Evolutionary conservation across 345 rosid genomes (phyloP), one percentile per base, ranked within the genome.

Genomic region (Hypericum androsaemum): DNA sequence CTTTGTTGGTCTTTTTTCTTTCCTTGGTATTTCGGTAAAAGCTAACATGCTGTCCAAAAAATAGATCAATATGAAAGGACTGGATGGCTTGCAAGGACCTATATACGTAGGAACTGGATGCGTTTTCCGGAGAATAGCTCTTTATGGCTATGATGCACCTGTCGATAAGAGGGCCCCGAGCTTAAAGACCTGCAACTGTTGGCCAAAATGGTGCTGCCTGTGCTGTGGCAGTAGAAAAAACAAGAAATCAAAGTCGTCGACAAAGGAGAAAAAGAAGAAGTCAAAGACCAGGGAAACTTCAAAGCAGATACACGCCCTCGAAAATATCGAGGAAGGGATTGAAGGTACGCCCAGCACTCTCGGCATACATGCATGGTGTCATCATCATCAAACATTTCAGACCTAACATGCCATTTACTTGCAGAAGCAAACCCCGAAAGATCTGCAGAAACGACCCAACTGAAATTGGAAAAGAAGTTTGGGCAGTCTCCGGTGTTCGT

Each of bases 71-170:
- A 84, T 90, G 98, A 90, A 90, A 76, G 98, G 98, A 49, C 71
- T 87, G n/a, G 98, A 90, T 64, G 98, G 98, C 41, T 64, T 87
- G 55, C 98, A 90, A 82, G 98, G 98, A 52, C 98, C 98, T 7
- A 87, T 87, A 45, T 90, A 90, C 47, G 98, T 87, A 0, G 97
- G 98, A 56, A 92, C 98, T 22, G 97, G 97, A 43, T 89, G 97
- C 64, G 96, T 89, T 51, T 90, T 90, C 77, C 73, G 95, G 66
- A 87, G 98, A 81, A 81, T 75, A 63, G 96, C 98, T 17, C 87
- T 90, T 32, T 90, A 90, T 46, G 98, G 95, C 46, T 74, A 57
- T 62, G 98, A 90, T 75, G 98, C 96, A 56, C 95, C 98, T 15
- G 56, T 51, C n/a, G 76, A 75, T 74, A 90, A 90, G 95, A 90